phyloP scores from a whole-genome alignment of 306 rosid genomes.

The Heteromeles arbutifolia region DNA sequence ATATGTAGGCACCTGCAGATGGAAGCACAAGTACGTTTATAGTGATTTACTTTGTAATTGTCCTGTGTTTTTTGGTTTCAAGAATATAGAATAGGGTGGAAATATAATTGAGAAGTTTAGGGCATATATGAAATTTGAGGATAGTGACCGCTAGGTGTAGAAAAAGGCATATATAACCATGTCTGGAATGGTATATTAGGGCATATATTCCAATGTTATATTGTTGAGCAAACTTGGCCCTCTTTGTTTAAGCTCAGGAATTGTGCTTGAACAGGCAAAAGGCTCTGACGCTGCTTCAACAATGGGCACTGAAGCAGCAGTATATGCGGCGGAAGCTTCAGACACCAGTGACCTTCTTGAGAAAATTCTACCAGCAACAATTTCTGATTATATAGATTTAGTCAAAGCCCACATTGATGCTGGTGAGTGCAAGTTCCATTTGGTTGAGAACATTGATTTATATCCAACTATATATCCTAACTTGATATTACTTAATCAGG shows the following conservation, averaged over 20 bases:
- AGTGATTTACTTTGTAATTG: background rate
- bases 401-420: slow-evolving; percentile 76
- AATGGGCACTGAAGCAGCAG: slow-evolving; percentile 90
- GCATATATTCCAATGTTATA: background rate
- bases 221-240: background rate
- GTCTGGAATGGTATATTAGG: background rate
- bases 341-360: slow-evolving; percentile 84
- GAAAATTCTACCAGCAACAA: slow-evolving; percentile 69
- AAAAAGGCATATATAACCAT: background rate
- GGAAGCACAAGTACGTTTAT: slow-evolving; percentile 73
- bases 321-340: slow-evolving; percentile 94
- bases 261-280: slow-evolving; percentile 50
- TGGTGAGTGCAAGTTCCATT: slow-evolving; percentile 37
- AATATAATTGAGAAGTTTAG: background rate
- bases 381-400: slow-evolving; percentile 69
- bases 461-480: slow-evolving; percentile 8
- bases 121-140: background rate
- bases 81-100: background rate
- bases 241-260: slow-evolving; percentile 8
- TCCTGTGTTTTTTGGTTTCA: background rate
- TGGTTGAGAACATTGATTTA: slow-evolving; percentile 8
- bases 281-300: slow-evolving; percentile 94
- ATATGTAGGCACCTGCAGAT: slow-evolving; percentile 67
- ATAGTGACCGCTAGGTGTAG: background rate
- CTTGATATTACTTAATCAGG: slow-evolving; percentile 38